Evolutionary conservation across 345 rosid species (phyloP).

Genomic region (Acer saccharum): DNA sequence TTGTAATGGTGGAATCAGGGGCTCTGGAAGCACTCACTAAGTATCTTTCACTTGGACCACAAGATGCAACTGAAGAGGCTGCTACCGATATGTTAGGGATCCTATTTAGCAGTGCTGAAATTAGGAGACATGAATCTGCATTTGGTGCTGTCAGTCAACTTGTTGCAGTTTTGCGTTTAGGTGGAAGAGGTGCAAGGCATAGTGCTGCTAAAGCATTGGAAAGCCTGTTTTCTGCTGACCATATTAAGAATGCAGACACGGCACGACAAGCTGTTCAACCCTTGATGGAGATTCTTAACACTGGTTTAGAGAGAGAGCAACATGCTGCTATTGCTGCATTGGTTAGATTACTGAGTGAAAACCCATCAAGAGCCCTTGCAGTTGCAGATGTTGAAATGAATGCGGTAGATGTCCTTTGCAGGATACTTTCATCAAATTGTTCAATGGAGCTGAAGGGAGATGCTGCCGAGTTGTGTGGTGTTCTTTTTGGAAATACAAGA

Average conservation of each 20-base stretch:
- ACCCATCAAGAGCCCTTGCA: conserved; percentile 91
- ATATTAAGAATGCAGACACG: conserved; percentile 91
- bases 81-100: conserved; percentile 93
- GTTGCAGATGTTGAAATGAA: conserved; percentile 99
- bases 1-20: conserved; percentile 96
- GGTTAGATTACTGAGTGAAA: conserved; percentile 93
- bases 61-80: conserved; percentile 98
- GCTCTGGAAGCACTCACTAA: conserved; percentile 92
- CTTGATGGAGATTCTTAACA: conserved; percentile 92
- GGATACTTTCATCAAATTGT: conserved; percentile 89
- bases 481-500: conserved; percentile 88
- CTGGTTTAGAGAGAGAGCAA: conserved; percentile 95
- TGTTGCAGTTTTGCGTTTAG: conserved; percentile 93
- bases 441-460: conserved; percentile 96
- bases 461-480: conserved; percentile 97
- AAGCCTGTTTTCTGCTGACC: conserved; percentile 94
- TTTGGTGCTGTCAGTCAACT: conserved; percentile 95
- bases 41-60: conserved; percentile 98
- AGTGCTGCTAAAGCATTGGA: conserved; percentile 98
- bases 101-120: conserved; percentile 87
- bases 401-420: conserved; percentile 97
- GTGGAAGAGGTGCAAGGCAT: conserved; percentile 96
- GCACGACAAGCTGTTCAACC: conserved; percentile 99
- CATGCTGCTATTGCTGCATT: conserved; percentile 98
- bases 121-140: conserved; percentile 95